phyloP scores from a whole-genome alignment of 2,329 filamentous ascomycete genomes.

The Alternaria viburni region DNA sequence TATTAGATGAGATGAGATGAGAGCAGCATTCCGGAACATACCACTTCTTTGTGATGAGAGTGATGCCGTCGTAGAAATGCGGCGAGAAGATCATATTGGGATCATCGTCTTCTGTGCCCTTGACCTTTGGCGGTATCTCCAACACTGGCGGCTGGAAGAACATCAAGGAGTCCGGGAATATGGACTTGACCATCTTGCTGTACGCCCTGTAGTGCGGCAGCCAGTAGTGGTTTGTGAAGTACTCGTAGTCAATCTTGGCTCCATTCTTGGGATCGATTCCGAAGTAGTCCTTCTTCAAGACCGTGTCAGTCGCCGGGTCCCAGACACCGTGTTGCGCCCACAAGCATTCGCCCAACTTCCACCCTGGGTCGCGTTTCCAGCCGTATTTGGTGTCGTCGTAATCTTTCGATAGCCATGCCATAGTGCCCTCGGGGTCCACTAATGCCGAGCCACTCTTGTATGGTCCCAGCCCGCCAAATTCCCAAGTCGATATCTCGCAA shows the following conservation, averaged over 20 bases:
- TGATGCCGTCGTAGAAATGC: constrained; percentile 97
- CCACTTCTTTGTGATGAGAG: constrained; percentile 98
- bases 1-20: constrained; percentile 14
- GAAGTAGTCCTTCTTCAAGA: constrained; percentile 89
- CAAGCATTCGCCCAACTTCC: constrained; percentile 92
- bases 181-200: constrained; percentile 72
- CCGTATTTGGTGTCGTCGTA: constrained; percentile 89
- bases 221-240: constrained; percentile 91
- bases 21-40: constrained; percentile 16
- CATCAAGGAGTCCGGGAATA: constrained; percentile 83
- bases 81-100: constrained; percentile 89
- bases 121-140: constrained; percentile 87
- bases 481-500: constrained; percentile 89
- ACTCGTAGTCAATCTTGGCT: constrained; percentile 76
- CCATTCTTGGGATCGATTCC: constrained; percentile 76
- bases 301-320: constrained; percentile 78
- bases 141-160: constrained; percentile 91
- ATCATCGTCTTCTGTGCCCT: constrained; percentile 87
- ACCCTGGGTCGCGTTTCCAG: constrained; percentile 84
- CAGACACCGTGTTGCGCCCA: constrained; percentile 98
- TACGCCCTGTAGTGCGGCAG: constrained; percentile 84
- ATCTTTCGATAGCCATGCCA: constrained; percentile 80
- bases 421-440: constrained; percentile 85
- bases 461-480: constrained; percentile 90
- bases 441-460: constrained; percentile 84